phyloP scores from a whole-genome alignment of 148 eudicot genomes.

The Silene latifolia region DNA sequence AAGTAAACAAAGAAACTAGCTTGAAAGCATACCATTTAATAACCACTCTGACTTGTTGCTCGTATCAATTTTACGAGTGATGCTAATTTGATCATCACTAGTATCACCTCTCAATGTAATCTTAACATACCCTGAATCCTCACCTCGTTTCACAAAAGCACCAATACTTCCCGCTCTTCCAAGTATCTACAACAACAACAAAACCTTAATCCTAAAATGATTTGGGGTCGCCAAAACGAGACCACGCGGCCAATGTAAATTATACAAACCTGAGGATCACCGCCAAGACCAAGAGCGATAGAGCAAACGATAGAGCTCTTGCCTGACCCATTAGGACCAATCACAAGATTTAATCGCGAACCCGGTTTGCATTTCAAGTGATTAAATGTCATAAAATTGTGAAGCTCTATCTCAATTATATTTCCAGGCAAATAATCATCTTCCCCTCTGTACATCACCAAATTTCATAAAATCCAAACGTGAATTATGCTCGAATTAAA shows the following conservation, averaged over 20 bases:
- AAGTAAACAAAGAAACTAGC: too few species aligned
- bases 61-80: conserved; percentile 70
- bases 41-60: conserved; percentile 92
- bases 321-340: conserved; percentile 96
- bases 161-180: conserved; percentile 85
- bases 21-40: conserved; percentile 50
- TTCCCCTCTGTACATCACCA: conserved; percentile 50
- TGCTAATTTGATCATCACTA: conserved; percentile 40
- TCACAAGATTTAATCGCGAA: conserved; percentile 78
- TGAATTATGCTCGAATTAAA: not conserved
- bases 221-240: not conserved
- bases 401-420: conserved; percentile 75
- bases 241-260: not conserved
- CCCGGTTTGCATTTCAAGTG: conserved; percentile 70
- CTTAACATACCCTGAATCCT: conserved; percentile 66
- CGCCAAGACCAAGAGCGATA: conserved; percentile 88
- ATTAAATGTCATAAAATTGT: conserved; percentile 84
- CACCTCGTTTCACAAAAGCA: conserved; percentile 88
- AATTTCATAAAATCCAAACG: not conserved
- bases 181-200: conserved; percentile 55
- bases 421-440: conserved; percentile 89
- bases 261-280: conserved; percentile 76
- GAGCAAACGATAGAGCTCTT: conserved; percentile 95
- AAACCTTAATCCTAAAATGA: not conserved
- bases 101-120: conserved; percentile 65